phyloP scores from a whole-genome alignment of 192 early-diverging fungal species.

The Coemansia sp. region DNA sequence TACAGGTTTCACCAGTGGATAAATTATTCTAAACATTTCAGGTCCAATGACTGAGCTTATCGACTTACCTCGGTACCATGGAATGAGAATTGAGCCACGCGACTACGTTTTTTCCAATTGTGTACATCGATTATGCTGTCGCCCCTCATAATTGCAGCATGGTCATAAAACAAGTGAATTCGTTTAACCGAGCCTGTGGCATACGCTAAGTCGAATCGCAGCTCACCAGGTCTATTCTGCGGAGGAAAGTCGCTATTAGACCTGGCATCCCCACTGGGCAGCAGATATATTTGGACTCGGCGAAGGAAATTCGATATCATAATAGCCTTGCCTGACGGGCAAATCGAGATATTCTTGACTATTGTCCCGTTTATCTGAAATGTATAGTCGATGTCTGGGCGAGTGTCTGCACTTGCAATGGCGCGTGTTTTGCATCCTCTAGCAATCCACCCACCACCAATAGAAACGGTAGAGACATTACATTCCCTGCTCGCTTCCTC shows the following conservation, averaged over 20 bases:
- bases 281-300: constrained; percentile 14
- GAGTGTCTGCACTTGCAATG: constrained; percentile 5
- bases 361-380: constrained; percentile 8
- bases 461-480: constrained; percentile 10
- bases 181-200: constrained; percentile 5
- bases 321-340: constrained; percentile 10
- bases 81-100: constrained; percentile 9
- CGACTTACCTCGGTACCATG: neutral
- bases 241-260: neutral
- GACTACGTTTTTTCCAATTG: constrained; percentile 8
- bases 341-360: constrained; percentile 21
- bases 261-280: neutral
- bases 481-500: neutral
- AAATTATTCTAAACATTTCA: neutral
- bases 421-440: constrained; percentile 10
- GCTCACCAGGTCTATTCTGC: neutral
- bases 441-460: constrained; percentile 14
- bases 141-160: constrained; percentile 11
- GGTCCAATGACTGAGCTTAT: neutral
- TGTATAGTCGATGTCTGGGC: neutral
- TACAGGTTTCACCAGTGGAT: neutral
- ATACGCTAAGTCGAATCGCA: constrained; percentile 7
- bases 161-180: constrained; percentile 14
- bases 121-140: constrained; percentile 14
- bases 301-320: constrained; percentile 22